phyloP scores from a whole-genome alignment of 2,329 filamentous ascomycete genomes.

The Neurospora sp. region DNA sequence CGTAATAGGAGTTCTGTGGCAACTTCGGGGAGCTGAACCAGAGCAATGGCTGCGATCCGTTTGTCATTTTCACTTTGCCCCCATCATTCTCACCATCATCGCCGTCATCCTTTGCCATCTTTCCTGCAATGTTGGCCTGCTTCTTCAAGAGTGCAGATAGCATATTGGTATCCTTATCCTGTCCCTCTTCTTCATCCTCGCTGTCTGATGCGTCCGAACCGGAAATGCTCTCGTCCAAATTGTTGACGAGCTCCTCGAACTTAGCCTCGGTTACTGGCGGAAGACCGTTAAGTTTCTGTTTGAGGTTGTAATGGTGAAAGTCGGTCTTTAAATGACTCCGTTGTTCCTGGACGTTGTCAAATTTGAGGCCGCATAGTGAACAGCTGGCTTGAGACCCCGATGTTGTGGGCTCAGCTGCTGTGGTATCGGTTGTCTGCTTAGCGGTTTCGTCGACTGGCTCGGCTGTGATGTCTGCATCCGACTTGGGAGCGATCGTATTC shows the following conservation, averaged over 20 bases:
- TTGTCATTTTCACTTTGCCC: constrained; percentile 36
- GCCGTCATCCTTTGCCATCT: constrained; percentile 27
- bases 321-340: constrained; percentile 81
- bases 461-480: constrained; percentile 26
- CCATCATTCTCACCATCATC: constrained; percentile 36
- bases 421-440: constrained; percentile 10
- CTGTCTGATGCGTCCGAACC: constrained; percentile 69
- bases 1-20: constrained; percentile 69
- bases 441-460: constrained; percentile 25
- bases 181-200: constrained; percentile 50
- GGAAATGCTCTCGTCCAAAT: constrained; percentile 84
- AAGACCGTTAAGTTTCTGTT: constrained; percentile 72
- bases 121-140: constrained; percentile 63
- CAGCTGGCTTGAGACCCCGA: constrained; percentile 61
- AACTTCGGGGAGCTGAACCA: constrained; percentile 76
- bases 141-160: constrained; percentile 70
- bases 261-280: constrained; percentile 66
- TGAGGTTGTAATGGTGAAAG: constrained; percentile 87
- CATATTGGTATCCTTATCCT: constrained; percentile 51
- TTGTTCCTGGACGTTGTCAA: constrained; percentile 67
- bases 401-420: constrained; percentile 17
- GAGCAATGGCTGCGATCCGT: constrained; percentile 63
- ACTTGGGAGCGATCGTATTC: constrained; percentile 52
- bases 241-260: constrained; percentile 76
- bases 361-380: constrained; percentile 65